Evolutionary conservation across 148 eudicot species (phyloP).

Genomic region (Vaccinium macrocarpon): DNA sequence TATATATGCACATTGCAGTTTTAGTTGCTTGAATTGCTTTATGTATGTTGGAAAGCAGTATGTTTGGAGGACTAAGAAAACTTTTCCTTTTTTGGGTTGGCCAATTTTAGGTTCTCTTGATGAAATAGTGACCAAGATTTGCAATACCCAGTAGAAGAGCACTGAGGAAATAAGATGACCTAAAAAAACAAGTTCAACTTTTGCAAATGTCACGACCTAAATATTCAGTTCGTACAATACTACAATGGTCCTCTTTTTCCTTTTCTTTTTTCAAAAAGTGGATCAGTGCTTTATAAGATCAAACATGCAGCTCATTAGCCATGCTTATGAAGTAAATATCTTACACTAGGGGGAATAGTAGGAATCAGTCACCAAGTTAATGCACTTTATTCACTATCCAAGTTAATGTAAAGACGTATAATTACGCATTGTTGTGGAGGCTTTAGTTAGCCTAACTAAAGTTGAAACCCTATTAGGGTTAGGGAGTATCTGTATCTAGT

Average conservation of each 20-base stretch:
- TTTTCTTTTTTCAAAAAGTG: background rate
- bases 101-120: conserved; percentile 16
- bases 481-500: no score
- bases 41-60: background rate
- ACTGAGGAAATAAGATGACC: conserved; percentile 10
- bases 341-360: background rate
- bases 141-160: conserved; percentile 17
- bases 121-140: conserved; percentile 19
- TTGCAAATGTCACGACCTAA: background rate
- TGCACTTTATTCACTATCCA: no score
- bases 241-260: background rate
- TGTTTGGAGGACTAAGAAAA: conserved; percentile 17
- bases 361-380: background rate
- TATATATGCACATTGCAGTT: background rate
- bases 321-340: background rate
- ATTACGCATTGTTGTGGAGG: no score
- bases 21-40: background rate
- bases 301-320: background rate
- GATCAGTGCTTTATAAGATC: conserved; percentile 5
- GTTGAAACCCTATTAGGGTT: no score
- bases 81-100: conserved; percentile 17
- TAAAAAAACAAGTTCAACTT: conserved; percentile 5
- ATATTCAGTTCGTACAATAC: background rate
- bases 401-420: no score
- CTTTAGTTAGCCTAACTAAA: background rate